Evolutionary conservation across 192 early-diverging fungal genomes (phyloP), one percentile per base, ranked within the genome.

Genomic region (Piromyces finnis): DNA sequence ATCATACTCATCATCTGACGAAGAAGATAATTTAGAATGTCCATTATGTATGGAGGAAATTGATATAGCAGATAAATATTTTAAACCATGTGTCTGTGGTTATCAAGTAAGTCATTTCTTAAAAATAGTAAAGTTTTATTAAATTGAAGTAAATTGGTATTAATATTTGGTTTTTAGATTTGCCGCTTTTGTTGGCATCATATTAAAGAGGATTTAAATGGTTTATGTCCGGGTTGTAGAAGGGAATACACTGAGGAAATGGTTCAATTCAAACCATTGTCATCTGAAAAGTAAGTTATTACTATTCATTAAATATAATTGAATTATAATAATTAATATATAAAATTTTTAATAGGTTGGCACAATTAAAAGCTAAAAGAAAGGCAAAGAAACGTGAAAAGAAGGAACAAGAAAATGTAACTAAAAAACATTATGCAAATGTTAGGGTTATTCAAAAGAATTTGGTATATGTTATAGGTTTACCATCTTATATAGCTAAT

Each of bases 161-260:
- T n/a, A n/a, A n/a, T n/a, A 37, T 37, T 14, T 37, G 1, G 1
- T 37, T 37, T 14, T 78, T 86, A 98, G 96, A 96, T 99, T 82
- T 99, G 98, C 85, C 92, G 97, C 14, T 99, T 99, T 85, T 99
- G 98, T 82, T 98, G 96, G 93, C 93, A 99, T 83, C 96, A 95
- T 84, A 98, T 99, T 84, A 96, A 96, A 82, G 93, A 97, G 77
- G 91, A 96, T 85, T 89, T 95, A 81, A 97, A 95, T 84, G 93
- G 93, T 26, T 91, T 93, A 30, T 99, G 98, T 81, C 98, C 98
- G 26, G 98, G 97, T 26, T 99, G 98, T 81, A 88, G 98, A 28
- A 86, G 97, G 28, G 83, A 91, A 5, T 99, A 96, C 81, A 91
- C 94, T 14, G 97, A 98, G 78, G 94, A 99, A 78, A 93, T 86